Base-by-base conservation (phyloP, 768 basidiomycete genomes). In the Fistulinella prunicolor region DNA sequence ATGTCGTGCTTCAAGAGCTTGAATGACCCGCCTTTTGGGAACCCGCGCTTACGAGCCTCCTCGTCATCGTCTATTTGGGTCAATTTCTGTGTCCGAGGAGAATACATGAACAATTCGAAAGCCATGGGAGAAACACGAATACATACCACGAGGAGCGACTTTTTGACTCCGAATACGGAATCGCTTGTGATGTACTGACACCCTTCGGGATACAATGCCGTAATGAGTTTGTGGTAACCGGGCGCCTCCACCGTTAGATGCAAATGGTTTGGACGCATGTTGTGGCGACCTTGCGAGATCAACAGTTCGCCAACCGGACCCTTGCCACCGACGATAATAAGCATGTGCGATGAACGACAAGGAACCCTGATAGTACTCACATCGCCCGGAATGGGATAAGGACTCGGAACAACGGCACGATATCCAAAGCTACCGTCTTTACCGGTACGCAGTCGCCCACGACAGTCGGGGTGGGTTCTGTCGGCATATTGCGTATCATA, bases 161-260 rank as follows among this genome's bases (percentile, higher is more conserved):
- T 76, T 66, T 89, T 89, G 21, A 87, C 89, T 9, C 91, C 89
- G 65, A 92, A 91, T 3, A 92, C 89, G 9, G 79, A 74, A 60
- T 93, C 90, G 50, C 82, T 88, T 6, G 66, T 66, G 20, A 92
- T 51, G 58, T 78, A 91, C 3, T 71, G 63, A 55, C 89, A 86
- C 5, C 81, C 83, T 46, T 85, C 79, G 12, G 85, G 82, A 63
- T 87, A 94, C 9, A 91, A 63, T 2, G 90, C 81, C 0, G 89
- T 92, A 16, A 75, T 70, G 17, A 94, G 78, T 37, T 79, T 85
- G 60, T 82, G 82, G 64, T 74, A 91, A 24, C 88, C 89, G 4
- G 78, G 76, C 0, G 88, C 86, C 43, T 82, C 68, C 46, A 90
- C 72, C 71, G 81, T 74, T 50, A 92, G 68, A 64, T 94, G 91